Evolutionary conservation across 495 filamentous ascomycete genomes (phyloP).

Genomic region (Daldinia decipiens): DNA sequence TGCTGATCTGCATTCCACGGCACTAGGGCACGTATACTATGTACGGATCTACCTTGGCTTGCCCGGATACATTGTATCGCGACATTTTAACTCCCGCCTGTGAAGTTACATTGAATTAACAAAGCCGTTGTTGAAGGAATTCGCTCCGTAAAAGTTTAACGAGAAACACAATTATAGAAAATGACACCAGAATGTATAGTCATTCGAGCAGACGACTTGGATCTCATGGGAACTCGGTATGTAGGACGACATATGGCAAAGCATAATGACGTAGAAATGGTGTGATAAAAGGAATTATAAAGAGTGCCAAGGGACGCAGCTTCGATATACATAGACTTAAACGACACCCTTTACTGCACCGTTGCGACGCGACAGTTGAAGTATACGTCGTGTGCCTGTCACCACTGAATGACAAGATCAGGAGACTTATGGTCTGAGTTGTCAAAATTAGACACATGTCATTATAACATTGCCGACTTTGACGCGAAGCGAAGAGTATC

Average conservation of each 20-base stretch:
- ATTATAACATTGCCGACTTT: conserved; percentile 20
- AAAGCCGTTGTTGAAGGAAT: not conserved
- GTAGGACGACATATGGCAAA: conserved; percentile 28
- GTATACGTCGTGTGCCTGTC: conserved; percentile 25
- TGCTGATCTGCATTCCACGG: conserved; percentile 40
- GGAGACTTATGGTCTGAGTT: conserved; percentile 28
- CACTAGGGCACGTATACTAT: conserved; percentile 12
- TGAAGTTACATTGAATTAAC: not conserved
- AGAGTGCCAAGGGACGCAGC: conserved; percentile 30
- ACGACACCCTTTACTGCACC: conserved; percentile 15
- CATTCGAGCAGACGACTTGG: conserved; percentile 21
- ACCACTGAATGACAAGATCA: conserved; percentile 31
- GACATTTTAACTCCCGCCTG: conserved; percentile 10
- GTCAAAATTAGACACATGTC: conserved; percentile 23
- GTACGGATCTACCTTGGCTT: conserved; percentile 24
- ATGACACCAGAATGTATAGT: conserved; percentile 12
- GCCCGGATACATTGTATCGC: conserved; percentile 27
- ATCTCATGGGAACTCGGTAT: conserved; percentile 29
- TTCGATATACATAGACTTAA: conserved; percentile 15
- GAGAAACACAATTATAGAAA: conserved; percentile 8
- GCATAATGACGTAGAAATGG: conserved; percentile 45
- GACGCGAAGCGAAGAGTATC: not conserved
- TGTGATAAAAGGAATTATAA: conserved; percentile 39
- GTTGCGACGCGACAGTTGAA: conserved; percentile 25
- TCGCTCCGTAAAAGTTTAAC: not conserved